Evolutionary conservation across 108 stramenopile species (phyloP), one percentile per base, ranked within the genome.

Genomic region (Cyclostephanos invisitatus): DNA sequence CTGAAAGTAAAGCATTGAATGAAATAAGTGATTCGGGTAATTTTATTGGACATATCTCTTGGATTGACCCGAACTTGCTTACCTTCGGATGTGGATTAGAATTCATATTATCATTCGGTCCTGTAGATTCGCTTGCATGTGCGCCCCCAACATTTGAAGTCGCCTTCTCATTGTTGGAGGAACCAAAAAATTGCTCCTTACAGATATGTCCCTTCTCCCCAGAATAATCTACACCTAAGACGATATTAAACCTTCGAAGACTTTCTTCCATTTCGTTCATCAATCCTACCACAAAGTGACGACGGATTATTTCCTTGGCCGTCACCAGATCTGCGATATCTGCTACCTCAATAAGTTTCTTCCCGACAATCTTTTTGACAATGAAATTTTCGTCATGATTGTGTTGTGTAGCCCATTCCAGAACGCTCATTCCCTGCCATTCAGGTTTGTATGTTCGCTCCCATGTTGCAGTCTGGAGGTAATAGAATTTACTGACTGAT

Each of bases 401-500:
- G 68, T 72, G 22, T 36, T 36, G 42, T 21, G 40, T 50, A 22
- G 78, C 81, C 81, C 81, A 86, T 54, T 86, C 81, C 37, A 84
- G 28, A 14, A 86, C 17, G 17, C 75, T 71, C 71, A 85, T 72
- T 46, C 74, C 65, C 27, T 65, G 42, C 70, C 83, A 81, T 27
- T 80, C 80, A 0, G 84, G 83, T 49, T 64, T 64, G 48, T 85
- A 89, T 0, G 81, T 82, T 49, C 64, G 47, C 66, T 86, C 86
- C 86, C 86, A 86, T 5, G 65, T 69, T 18, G 84, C 84, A 29
- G 70, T 56, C 47, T 80, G 81, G 11, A 77, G 56, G 51, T 86
- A 86, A 60, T 82, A 84, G 48, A 84, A 86, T 58, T 82, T 84
- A 54, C 83, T 84, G n/a, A 82, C 74, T 15, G 78, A 60, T 54